Evolutionary conservation across 2,329 filamentous ascomycete genomes (phyloP).

Genomic region (Pseudocercospora fuligena): DNA sequence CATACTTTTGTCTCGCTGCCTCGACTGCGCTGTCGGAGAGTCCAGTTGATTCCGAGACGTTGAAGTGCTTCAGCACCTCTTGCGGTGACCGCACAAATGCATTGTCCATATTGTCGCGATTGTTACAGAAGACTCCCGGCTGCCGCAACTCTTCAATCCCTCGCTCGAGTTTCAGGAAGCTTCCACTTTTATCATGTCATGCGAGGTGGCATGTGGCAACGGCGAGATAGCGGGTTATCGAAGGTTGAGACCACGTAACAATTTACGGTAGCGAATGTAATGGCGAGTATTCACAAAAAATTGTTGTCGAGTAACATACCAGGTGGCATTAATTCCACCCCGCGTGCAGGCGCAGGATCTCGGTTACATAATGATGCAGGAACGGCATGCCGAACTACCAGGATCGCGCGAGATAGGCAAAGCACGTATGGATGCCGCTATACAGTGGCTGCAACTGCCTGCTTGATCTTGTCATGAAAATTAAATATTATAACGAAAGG

Average conservation of each 20-base stretch:
- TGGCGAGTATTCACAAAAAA: neutral
- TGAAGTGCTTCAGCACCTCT: slow-evolving; percentile 45
- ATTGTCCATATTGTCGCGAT: slow-evolving; percentile 41
- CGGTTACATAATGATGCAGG: neutral
- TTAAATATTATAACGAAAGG: too few relatives aligned
- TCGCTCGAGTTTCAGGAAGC: slow-evolving; percentile 7
- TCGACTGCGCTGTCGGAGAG: slow-evolving; percentile 40
- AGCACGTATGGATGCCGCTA: too few relatives aligned
- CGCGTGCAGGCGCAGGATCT: neutral
- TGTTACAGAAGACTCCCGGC: neutral
- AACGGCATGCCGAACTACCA: neutral
- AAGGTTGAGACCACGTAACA: neutral
- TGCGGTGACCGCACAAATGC: slow-evolving; percentile 41
- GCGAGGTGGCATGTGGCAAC: neutral
- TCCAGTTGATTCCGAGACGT: slow-evolving; percentile 41
- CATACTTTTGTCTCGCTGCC: slow-evolving; percentile 41
- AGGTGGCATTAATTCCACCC: neutral
- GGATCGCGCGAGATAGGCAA: neutral
- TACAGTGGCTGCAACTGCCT: neutral
- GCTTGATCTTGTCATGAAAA: too few relatives aligned
- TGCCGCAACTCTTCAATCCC: slow-evolving; percentile 8
- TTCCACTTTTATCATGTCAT: slow-evolving; percentile 9
- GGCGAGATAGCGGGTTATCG: neutral
- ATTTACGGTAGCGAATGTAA: neutral
- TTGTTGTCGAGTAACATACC: neutral